Evolutionary conservation across 345 rosid genomes (phyloP).

Genomic region (Eutrema yunnanense): DNA sequence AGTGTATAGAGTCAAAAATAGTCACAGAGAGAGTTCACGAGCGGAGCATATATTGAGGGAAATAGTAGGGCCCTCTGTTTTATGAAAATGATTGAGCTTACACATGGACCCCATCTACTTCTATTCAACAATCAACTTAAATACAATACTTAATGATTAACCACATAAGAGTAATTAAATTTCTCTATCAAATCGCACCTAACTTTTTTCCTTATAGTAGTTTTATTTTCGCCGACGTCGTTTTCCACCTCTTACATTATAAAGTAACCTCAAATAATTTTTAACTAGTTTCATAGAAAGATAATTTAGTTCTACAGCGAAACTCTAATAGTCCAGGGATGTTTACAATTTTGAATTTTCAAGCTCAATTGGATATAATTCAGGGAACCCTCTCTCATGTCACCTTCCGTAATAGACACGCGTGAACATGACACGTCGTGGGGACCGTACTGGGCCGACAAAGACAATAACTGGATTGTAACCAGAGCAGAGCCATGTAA

Average conservation of each 20-base stretch:
- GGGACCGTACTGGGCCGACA: constrained; percentile 33
- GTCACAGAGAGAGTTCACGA: constrained; percentile 36
- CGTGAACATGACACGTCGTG: constrained; percentile 31
- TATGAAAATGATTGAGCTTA: constrained; percentile 35
- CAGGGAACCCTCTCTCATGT: not conserved
- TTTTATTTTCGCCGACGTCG: constrained; percentile 4
- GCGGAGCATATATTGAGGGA: constrained; percentile 20
- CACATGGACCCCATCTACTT: constrained; percentile 22
- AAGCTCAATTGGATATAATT: not conserved
- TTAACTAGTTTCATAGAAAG: not conserved
- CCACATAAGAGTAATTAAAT: not conserved
- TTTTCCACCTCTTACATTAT: constrained; percentile 10
- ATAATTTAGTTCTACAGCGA: not conserved
- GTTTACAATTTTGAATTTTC: not conserved
- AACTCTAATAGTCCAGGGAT: not conserved
- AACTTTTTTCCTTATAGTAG: constrained; percentile 4
- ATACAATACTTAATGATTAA: constrained; percentile 15
- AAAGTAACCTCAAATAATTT: not conserved
- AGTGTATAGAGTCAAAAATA: constrained; percentile 15
- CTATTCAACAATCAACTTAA: constrained; percentile 7
- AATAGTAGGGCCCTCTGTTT: constrained; percentile 21
- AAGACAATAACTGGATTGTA: not conserved
- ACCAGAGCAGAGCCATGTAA: constrained; percentile 34
- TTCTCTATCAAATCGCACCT: constrained; percentile 9
- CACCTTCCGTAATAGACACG: constrained; percentile 28